Evolutionary conservation across 2,329 filamentous ascomycete species (phyloP).

Genomic region (Dactylellina haptotyla): DNA sequence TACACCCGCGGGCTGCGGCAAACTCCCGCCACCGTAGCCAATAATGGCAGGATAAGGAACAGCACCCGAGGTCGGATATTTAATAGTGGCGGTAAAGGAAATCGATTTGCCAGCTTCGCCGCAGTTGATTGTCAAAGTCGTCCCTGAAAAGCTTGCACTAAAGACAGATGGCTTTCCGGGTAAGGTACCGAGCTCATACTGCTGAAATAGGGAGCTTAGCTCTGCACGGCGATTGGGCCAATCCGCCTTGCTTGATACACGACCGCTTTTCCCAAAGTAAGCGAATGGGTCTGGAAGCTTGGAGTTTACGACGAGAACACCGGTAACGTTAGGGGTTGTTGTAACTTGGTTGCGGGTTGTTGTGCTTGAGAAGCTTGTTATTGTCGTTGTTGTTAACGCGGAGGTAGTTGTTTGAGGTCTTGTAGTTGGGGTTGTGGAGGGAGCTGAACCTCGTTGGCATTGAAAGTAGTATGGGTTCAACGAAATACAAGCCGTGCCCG

Average conservation of each 20-base stretch:
- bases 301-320: background rate
- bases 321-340: conserved; percentile 17
- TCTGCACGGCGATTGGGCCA: conserved; percentile 66
- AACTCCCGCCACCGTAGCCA: conserved; percentile 65
- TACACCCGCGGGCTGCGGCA: conserved; percentile 68
- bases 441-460: no score
- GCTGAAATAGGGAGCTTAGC: conserved; percentile 65
- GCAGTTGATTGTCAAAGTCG: conserved; percentile 63
- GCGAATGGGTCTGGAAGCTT: conserved; percentile 64
- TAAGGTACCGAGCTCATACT: conserved; percentile 67
- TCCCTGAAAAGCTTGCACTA: conserved; percentile 64
- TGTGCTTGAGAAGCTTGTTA: no score
- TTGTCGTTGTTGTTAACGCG: no score
- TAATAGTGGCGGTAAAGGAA: conserved; percentile 64
- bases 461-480: no score
- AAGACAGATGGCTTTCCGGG: conserved; percentile 64
- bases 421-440: no score
- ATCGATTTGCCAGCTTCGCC: conserved; percentile 63
- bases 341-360: no score
- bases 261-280: conserved; percentile 61
- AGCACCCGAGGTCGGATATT: conserved; percentile 60
- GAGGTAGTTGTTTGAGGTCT: no score
- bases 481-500: no score
- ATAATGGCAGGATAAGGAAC: conserved; percentile 57
- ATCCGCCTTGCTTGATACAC: conserved; percentile 64